These are phyloP conservation scores for Pichia norvegensis DNA, from an alignment of 1,139 yeast species.

Conservation along the genomic window DNA sequence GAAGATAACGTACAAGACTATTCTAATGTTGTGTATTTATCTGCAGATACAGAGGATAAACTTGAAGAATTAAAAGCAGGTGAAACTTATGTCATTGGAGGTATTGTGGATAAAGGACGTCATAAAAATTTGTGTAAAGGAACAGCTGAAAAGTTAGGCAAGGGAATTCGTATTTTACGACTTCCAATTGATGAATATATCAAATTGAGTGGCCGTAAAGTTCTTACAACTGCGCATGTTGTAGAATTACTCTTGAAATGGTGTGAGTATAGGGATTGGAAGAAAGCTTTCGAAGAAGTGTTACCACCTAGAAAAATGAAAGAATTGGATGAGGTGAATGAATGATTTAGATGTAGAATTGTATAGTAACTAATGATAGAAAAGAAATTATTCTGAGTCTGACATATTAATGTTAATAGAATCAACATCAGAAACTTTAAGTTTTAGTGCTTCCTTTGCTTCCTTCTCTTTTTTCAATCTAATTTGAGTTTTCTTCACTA, in stretches of 20 bases:
- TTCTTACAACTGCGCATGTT: slow-evolving; percentile 90
- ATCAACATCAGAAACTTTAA: neutral
- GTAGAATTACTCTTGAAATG: slow-evolving; percentile 78
- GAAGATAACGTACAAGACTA: slow-evolving; percentile 20
- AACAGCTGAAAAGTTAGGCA: slow-evolving; percentile 58
- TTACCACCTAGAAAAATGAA: slow-evolving; percentile 70
- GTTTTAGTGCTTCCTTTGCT: neutral
- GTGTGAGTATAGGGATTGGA: slow-evolving; percentile 79
- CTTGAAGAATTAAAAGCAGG: slow-evolving; percentile 55
- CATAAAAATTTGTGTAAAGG: slow-evolving; percentile 74
- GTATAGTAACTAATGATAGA: neutral
- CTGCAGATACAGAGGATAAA: slow-evolving; percentile 79
- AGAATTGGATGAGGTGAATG: neutral
- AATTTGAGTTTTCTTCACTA: slow-evolving; percentile 19
- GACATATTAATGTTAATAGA: neutral
- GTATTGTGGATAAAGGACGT: slow-evolving; percentile 92
- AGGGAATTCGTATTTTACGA: slow-evolving; percentile 62
- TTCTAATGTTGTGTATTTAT: slow-evolving; percentile 55
- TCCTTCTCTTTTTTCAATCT: neutral
- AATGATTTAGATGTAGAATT: neutral
- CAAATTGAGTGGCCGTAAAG: slow-evolving; percentile 75
- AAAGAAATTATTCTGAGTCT: neutral
- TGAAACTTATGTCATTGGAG: slow-evolving; percentile 81
- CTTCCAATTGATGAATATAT: slow-evolving; percentile 86
- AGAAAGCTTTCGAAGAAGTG: slow-evolving; percentile 71